A percentile compares a stretch with the other conserved stretches of the same genome.
Evolutionary conservation across 2,329 filamentous ascomycete genomes (phyloP).

Genomic region (Harringtonia lauricola): DNA sequence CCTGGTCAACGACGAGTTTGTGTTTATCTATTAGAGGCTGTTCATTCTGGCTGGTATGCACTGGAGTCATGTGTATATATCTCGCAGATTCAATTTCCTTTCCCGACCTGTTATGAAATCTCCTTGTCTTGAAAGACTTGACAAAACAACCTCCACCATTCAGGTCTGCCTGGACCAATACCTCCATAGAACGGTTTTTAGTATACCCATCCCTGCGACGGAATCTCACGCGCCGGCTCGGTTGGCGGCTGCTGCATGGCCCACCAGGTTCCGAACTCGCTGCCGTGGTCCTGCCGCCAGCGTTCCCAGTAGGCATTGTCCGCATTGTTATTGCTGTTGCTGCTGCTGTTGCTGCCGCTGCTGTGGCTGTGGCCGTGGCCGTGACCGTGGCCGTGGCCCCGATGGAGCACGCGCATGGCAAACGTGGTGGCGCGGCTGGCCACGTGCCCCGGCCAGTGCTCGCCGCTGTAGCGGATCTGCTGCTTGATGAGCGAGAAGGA

Average conservation of each 20-base stretch:
- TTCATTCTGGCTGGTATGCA: too few relatives aligned
- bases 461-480: background rate
- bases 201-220: background rate
- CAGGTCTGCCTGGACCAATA: too few relatives aligned
- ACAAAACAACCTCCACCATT: too few relatives aligned
- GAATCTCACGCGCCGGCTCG: conserved; percentile 1
- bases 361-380: background rate
- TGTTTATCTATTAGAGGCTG: too few relatives aligned
- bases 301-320: conserved; percentile 4
- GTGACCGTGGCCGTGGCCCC: background rate
- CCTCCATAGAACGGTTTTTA: background rate
- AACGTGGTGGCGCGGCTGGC: background rate
- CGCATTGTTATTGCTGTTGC: background rate
- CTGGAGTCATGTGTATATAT: too few relatives aligned
- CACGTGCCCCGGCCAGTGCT: background rate
- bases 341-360: background rate
- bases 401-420: background rate
- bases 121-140: too few relatives aligned
- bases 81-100: too few relatives aligned
- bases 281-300: conserved; percentile 1
- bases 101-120: too few relatives aligned
- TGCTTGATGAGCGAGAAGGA: background rate
- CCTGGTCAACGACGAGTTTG: too few relatives aligned
- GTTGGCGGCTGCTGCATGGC: conserved; percentile 6
- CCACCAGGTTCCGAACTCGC: conserved; percentile 8